Percentiles rank a stretch among this genome's conserved stretches.
Conservation (phyloP, 2,329 filamentous ascomycete species). For the Colletotrichum cereale region DNA sequence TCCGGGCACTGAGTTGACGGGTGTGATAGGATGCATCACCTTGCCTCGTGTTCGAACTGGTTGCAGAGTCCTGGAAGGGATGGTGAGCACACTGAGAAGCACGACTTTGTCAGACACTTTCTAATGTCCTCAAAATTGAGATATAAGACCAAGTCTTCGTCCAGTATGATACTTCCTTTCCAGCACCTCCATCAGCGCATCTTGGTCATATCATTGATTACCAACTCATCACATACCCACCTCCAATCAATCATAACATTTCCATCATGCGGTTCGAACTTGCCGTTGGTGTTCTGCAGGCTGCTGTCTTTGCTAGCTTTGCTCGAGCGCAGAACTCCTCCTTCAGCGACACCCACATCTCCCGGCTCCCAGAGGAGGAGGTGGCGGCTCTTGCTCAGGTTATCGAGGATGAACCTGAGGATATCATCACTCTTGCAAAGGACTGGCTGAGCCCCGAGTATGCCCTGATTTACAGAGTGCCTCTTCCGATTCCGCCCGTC, state of each 20-base stretch:
- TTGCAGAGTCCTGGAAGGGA: neutral
- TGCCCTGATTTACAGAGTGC: constrained; percentile 44
- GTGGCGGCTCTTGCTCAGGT: constrained; percentile 20
- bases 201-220: too few relatives aligned
- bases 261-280: constrained; percentile 16
- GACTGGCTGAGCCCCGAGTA: constrained; percentile 43
- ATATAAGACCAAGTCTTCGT: neutral
- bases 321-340: constrained; percentile 24
- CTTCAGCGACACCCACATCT: constrained; percentile 14
- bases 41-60: neutral
- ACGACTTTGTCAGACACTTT: neutral
- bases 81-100: neutral
- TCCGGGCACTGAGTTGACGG: neutral
- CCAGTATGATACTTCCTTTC: neutral
- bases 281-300: neutral
- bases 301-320: neutral
- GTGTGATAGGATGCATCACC: neutral
- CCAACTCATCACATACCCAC: neutral
- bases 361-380: constrained; percentile 14
- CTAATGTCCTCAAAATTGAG: neutral
- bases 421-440: constrained; percentile 25
- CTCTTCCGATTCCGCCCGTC: constrained; percentile 59
- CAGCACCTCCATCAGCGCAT: neutral
- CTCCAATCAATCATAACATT: neutral
- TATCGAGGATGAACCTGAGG: constrained; percentile 22